Percentiles rank a stretch among this genome's conserved stretches.
These are phyloP conservation scores for Paraphaeosphaeria sporulosa DNA, from an alignment of 2,329 filamentous ascomycete genomes.

Conservation along the genomic window DNA sequence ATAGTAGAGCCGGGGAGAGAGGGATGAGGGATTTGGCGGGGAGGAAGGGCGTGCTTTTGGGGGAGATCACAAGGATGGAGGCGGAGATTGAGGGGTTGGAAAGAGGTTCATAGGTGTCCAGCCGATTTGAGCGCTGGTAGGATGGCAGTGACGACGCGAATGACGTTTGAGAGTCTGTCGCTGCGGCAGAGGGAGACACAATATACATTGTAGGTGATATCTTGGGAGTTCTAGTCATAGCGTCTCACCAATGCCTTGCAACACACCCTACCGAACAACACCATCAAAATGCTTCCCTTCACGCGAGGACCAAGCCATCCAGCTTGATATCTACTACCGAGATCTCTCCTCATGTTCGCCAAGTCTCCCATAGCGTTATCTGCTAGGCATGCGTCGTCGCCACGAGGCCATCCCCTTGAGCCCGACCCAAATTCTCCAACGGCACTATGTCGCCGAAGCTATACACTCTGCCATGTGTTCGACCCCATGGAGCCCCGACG, in stretches of 20 bases:
- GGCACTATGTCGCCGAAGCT: conserved; percentile 11
- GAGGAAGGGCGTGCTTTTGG: conserved; percentile 47
- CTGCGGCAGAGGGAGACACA: no score
- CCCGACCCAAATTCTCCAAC: background rate
- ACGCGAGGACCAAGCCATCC: no score
- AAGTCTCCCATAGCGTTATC: background rate
- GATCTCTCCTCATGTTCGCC: background rate
- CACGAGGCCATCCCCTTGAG: background rate
- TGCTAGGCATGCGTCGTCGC: background rate
- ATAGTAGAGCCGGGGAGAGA: conserved; percentile 43
- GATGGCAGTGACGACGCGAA: background rate
- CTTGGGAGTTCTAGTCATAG: no score
- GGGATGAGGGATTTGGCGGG: conserved; percentile 50
- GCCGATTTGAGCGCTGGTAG: background rate
- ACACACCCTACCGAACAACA: no score
- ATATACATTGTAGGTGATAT: no score
- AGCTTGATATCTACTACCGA: no score
- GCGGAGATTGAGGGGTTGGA: conserved; percentile 42
- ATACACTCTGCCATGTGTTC: background rate
- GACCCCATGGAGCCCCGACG: conserved; percentile 1
- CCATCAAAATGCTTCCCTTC: no score
- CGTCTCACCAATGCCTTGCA: no score
- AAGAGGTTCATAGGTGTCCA: conserved; percentile 13
- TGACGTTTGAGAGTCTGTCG: background rate
- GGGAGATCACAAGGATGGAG: conserved; percentile 45